Evolutionary conservation across 139 green algal species (phyloP).

Genomic region (Marvania coccoides): DNA sequence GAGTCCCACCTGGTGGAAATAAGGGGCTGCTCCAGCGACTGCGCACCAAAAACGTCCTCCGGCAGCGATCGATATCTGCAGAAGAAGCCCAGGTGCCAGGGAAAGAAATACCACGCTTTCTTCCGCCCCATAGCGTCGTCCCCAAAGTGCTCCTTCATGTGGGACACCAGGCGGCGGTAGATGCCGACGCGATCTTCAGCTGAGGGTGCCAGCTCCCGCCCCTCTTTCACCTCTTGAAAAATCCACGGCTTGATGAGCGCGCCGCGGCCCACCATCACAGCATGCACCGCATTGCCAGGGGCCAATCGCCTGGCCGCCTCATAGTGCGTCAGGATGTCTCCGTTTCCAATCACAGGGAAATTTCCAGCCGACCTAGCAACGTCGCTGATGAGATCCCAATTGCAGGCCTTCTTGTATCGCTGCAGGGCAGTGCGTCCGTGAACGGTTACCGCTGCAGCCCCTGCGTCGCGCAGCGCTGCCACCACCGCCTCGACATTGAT

Average conservation of each 20-base stretch:
- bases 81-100: constrained; percentile 76
- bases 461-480: constrained; percentile 43
- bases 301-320: constrained; percentile 37
- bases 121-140: constrained; percentile 59
- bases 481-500: constrained; percentile 61
- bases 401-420: constrained; percentile 69
- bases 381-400: constrained; percentile 60
- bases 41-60: constrained; percentile 35
- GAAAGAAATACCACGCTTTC: constrained; percentile 77
- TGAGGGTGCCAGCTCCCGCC: constrained; percentile 41
- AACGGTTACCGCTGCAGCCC: constrained; percentile 68
- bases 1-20: constrained; percentile 47
- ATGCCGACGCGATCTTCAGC: constrained; percentile 68
- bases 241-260: constrained; percentile 83
- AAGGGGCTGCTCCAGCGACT: constrained; percentile 44
- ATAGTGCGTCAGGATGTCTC: constrained; percentile 62
- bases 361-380: constrained; percentile 18
- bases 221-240: constrained; percentile 66
- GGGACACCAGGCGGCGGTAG: constrained; percentile 51
- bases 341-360: constrained; percentile 68
- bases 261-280: constrained; percentile 54
- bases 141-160: constrained; percentile 73
- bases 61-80: constrained; percentile 41
- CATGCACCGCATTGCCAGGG: constrained; percentile 12
- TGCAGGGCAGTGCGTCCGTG: constrained; percentile 81